Evolutionary conservation across 768 basidiomycete species (phyloP), one percentile per base, ranked within the genome.

Genomic region (Tricholoma matsutake): DNA sequence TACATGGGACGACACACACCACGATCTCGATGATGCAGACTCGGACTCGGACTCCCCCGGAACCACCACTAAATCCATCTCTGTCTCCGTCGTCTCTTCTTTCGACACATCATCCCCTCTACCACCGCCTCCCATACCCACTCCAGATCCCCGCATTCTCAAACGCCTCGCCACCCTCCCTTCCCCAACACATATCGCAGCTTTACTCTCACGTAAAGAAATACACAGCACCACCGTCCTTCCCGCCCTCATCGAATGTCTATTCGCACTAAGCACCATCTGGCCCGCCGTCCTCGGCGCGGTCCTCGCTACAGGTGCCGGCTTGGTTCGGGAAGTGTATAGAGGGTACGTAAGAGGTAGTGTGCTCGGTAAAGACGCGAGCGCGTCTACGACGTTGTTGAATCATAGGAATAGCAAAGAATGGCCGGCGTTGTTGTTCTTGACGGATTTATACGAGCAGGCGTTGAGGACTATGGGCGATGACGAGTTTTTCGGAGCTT

Each of bases 401-500:
- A 28, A 32, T 11, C 53, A 41, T 8, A 45, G 28, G 16, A 31
- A 18, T 10, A 29, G 59, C 11, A 32, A 31, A 18, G 72, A 77
- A 9, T 94, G 91, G 86, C 81, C 87, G 0, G 79, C 90, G 2
- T 73, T 98, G 1, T 76, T 98, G 7, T 82, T 97, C 58, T 82
- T 96, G 7, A 81, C 85, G 1, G 89, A 96, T 55, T 72, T 97
- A 10, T 96, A 97, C 72, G 82, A 86, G 2, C 91, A 96, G 61
- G 84, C 87, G 1, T 82, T 98, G 32, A 79, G 94, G 32, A 94
- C 94, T 0, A 92, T 98, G 83, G 92, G 92, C 1, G 97, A 99
- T 67, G 96, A 98, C 73, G 97, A 98, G 71, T 98, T 98, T 77
- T 97, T 97, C 70, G 84, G 86, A 0, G 66, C 68, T 11, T 64